Percentiles rank a stretch among this genome's conserved stretches.
Evolutionary conservation across 2,329 filamentous ascomycete genomes (phyloP).

Genomic region (Paraphoma sp.): DNA sequence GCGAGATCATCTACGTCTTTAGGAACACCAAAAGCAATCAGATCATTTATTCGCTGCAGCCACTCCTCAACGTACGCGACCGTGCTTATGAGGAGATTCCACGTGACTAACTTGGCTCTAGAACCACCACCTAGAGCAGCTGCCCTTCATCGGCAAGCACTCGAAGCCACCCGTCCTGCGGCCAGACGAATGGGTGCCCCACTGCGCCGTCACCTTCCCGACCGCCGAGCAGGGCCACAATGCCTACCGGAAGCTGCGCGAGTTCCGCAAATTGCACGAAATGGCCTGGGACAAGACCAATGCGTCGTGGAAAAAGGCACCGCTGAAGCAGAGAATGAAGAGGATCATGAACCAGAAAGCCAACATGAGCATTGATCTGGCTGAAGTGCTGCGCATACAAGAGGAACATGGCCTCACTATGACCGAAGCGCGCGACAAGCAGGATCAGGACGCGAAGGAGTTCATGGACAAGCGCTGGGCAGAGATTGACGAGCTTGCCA

Average conservation of each 20-base stretch:
- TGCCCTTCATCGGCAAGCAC: conserved; percentile 70
- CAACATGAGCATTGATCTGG: conserved; percentile 67
- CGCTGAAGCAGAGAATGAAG: conserved; percentile 58
- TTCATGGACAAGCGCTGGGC: conserved; percentile 33
- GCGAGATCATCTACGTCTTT: conserved; percentile 69
- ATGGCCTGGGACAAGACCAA: conserved; percentile 55
- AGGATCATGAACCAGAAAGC: conserved; percentile 69
- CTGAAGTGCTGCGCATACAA: conserved; percentile 61
- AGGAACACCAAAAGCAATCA: conserved; percentile 68
- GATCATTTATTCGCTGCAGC: conserved; percentile 67
- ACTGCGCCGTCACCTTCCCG: conserved; percentile 65
- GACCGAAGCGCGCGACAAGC: conserved; percentile 19
- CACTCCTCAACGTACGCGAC: conserved; percentile 59
- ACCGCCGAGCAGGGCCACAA: conserved; percentile 57
- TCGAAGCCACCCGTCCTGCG: conserved; percentile 64
- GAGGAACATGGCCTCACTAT: conserved; percentile 43
- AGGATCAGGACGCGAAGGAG: conserved; percentile 17
- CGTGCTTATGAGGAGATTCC: no score
- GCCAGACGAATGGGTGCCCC: conserved; percentile 68
- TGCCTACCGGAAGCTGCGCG: conserved; percentile 65
- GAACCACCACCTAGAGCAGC: conserved; percentile 64
- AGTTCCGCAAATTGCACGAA: conserved; percentile 66
- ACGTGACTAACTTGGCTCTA: conserved; percentile 4
- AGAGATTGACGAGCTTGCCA: conserved; percentile 27
- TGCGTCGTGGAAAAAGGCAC: conserved; percentile 50